Evolutionary conservation across 2,329 filamentous ascomycete genomes (phyloP), one percentile per base, ranked within the genome.

Genomic region (Scedosporium aurantiacum): DNA sequence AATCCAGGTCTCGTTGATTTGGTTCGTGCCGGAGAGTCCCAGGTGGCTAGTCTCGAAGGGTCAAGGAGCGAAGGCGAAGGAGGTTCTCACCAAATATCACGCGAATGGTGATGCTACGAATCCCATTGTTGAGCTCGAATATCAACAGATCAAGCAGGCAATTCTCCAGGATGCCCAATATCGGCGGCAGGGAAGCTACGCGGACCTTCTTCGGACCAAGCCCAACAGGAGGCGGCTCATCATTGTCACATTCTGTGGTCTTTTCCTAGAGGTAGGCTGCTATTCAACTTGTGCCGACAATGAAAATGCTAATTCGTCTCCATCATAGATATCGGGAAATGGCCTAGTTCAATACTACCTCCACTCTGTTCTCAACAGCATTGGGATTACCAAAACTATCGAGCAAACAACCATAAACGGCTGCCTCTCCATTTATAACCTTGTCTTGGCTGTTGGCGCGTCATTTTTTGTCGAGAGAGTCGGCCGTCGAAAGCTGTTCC

Each of bases 1-100:
- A 1, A 62, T 68, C 4, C 64, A 67, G 25, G 58, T 68, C 28
- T 12, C 64, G 2, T 47, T 63, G 1, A 32, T 78, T 2, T 83
- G 77, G 61, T 77, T 84, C 64, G 72, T 86, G 1, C 84, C 85
- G 0, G 84, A 87, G 67, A 84, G 80, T 2, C 84, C 84, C 1
- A 72, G 84, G 61, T 87, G 83, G 83, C 73, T 86, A 21, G 81
- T 84, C 60, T 78, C 79, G 61, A 78, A 83, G 61, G 77, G 79
- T 63, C 78, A 79, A 52, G 71, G 75, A 8, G 78, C 82, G 5
- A 73, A 82, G 60, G 80, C 82, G 0, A 72, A 79, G n/a, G 73
- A 74, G 1, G 78, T 80, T 14, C 75, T 87, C 50, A 77, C 76
- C 7, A 80, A 76, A 62, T 86, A 80, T 65, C 84, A 84, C 32